Base-by-base conservation (phyloP, 148 eudicot species). In the Amaranthus palmeri region DNA sequence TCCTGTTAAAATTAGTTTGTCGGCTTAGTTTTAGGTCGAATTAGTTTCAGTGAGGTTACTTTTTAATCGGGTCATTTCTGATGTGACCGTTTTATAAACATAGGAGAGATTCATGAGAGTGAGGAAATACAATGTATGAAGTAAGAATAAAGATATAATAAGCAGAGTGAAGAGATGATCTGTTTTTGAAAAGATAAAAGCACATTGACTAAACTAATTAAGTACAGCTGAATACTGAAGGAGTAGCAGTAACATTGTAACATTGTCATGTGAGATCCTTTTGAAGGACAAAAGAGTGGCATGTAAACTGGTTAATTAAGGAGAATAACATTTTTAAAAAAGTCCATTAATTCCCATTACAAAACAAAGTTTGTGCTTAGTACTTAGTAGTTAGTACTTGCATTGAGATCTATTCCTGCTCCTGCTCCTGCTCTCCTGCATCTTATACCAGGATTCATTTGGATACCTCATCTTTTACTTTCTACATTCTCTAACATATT, bases 341-440 rank as follows among this genome's bases (percentile, higher is more conserved):
- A 60, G 3, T 40, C 72, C 48, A 14, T 65, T 61, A 2, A 58
- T 65, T 52, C 50, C 54, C 57, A 61, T 78, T 51, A 58, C 50
- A 68, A 76, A 70, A 54, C 76, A 74, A 74, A 73, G 72, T 67
- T 74, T 59, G 56, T 46, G 81, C 73, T 67, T 73, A 78, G 49
- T 52, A 62, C 72, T 78, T 36, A 17, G 54, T 12, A 18, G 50
- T 25, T 25, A 25, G 36, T 44, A 67, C 46, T 67, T 68, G 68
- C 77, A 60, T 73, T 55, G 77, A 81, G 93, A 88, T 85, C 87
- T 25, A 25, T 25, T 25, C 36, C 36, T 25, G 36, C 70, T 86
- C 88, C 87, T 25, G 2, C 2, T 25, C 36, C 36, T 25, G 36
- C 70, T 86, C 88, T 83, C 87, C 82, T 87, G 89, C 83, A 80